These are phyloP conservation scores for Hypericum perforatum DNA, from an alignment of 345 rosid species.

Conservation along the genomic window DNA sequence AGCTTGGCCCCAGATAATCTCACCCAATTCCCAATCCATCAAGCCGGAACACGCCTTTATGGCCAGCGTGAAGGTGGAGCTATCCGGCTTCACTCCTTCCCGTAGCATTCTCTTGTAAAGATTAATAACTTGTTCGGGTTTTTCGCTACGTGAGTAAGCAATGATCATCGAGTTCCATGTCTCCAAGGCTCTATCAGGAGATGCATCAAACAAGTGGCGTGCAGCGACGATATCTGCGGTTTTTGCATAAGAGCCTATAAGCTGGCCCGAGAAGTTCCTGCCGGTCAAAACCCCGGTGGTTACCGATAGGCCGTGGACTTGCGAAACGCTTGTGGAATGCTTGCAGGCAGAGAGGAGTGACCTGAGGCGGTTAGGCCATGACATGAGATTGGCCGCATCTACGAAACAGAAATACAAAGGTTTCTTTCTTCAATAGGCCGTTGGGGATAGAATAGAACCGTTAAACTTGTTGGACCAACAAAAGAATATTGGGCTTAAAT, in stretches of 20 bases:
- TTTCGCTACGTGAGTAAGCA: constrained; percentile 38
- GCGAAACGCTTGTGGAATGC: constrained; percentile 21
- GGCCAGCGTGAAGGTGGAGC: constrained; percentile 59
- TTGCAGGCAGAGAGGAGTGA: constrained; percentile 31
- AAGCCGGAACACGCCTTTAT: constrained; percentile 56
- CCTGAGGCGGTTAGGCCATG: constrained; percentile 34
- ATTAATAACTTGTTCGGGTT: constrained; percentile 33
- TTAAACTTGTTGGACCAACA: too few relatives aligned
- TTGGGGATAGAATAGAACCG: too few relatives aligned
- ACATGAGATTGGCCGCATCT: constrained; percentile 13
- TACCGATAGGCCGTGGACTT: constrained; percentile 37
- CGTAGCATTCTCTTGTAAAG: constrained; percentile 42
- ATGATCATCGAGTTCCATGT: constrained; percentile 50
- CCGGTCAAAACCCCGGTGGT: constrained; percentile 25
- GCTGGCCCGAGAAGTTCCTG: constrained; percentile 16
- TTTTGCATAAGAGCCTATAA: constrained; percentile 26
- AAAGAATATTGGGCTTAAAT: too few relatives aligned
- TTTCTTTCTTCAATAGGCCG: too few relatives aligned
- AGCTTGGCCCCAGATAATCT: constrained; percentile 44
- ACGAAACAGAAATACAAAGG: not conserved
- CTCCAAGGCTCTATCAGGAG: constrained; percentile 37
- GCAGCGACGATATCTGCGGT: constrained; percentile 34
- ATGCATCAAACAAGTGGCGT: constrained; percentile 43
- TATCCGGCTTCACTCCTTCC: constrained; percentile 51
- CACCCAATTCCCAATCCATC: constrained; percentile 36